Conservation (phyloP, 768 basidiomycete genomes). For the Atractiella rhizophila region DNA sequence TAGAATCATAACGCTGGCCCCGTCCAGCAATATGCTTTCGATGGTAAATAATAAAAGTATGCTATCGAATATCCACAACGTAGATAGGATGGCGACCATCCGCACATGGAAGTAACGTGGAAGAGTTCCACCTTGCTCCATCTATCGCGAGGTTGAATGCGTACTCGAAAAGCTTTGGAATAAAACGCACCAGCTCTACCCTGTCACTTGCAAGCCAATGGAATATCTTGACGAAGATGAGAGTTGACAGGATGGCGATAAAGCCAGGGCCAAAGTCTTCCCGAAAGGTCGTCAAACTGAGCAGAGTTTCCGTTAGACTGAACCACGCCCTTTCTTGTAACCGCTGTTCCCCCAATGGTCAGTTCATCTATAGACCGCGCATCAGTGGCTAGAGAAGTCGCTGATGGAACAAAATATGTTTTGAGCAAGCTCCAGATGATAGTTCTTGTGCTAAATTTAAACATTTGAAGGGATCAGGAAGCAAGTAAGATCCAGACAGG, state of each 20-base stretch:
- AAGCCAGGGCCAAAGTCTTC: constrained; percentile 86
- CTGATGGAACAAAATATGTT: no score
- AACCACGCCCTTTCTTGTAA: constrained; percentile 92
- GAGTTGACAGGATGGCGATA: constrained; percentile 73
- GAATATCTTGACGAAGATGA: constrained; percentile 87
- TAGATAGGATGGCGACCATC: constrained; percentile 42
- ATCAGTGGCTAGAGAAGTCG: no score
- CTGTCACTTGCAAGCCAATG: constrained; percentile 91
- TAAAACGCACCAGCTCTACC: constrained; percentile 60
- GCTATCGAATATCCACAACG: constrained; percentile 51
- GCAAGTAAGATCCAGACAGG: not conserved
- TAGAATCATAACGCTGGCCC: constrained; percentile 72
- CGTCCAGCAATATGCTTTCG: constrained; percentile 50
- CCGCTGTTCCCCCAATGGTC: constrained; percentile 30
- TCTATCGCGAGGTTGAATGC: constrained; percentile 28
- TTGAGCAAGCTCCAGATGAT: not conserved
- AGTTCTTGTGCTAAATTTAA: not conserved
- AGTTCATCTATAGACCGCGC: no score
- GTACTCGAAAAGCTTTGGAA: not conserved
- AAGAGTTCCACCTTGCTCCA: constrained; percentile 88
- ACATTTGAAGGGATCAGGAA: not conserved
- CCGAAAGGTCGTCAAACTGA: constrained; percentile 91
- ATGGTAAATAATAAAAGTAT: constrained; percentile 54
- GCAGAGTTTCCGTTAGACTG: constrained; percentile 81
- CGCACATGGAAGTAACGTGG: constrained; percentile 68